Percentiles rank a stretch among this genome's conserved stretches.
Conservation (phyloP, 768 basidiomycete species). For the Mycena olivaceomarginata region DNA sequence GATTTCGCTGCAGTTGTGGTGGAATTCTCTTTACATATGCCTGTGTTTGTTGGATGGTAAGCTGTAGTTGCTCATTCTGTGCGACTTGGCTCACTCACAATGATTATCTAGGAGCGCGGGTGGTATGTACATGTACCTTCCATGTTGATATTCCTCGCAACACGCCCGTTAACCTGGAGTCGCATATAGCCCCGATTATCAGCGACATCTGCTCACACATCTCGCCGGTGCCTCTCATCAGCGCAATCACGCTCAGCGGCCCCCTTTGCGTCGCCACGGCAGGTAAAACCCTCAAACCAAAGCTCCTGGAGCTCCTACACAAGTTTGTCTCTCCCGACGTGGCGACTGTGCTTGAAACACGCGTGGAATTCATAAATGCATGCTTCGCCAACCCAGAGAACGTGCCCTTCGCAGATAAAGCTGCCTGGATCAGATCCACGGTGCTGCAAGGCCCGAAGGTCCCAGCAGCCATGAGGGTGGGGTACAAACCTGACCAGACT, state of each 20-base stretch:
- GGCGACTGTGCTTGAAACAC: slow-evolving; percentile 17
- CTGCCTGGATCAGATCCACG: slow-evolving; percentile 36
- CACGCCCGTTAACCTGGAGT: neutral
- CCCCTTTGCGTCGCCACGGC: slow-evolving; percentile 26
- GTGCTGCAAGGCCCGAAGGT: slow-evolving; percentile 16
- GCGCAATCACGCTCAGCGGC: slow-evolving; percentile 35
- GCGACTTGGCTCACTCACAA: neutral
- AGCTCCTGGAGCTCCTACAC: slow-evolving; percentile 5
- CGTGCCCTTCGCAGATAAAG: slow-evolving; percentile 29
- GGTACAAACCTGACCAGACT: slow-evolving; percentile 31
- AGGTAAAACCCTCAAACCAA: slow-evolving; percentile 29
- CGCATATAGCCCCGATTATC: slow-evolving; percentile 15
- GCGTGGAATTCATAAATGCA: slow-evolving; percentile 32
- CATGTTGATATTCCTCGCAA: neutral
- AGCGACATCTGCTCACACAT: slow-evolving; percentile 42
- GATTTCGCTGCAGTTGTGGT: slow-evolving; percentile 40
- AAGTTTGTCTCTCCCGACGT: slow-evolving; percentile 31
- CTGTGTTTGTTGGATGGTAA: slow-evolving; percentile 44
- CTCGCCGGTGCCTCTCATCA: slow-evolving; percentile 36
- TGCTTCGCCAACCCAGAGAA: slow-evolving; percentile 21
- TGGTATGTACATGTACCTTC: slow-evolving; percentile 17
- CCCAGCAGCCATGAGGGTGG: neutral
- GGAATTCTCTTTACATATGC: slow-evolving; percentile 35
- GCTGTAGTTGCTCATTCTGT: neutral
- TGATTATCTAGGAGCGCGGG: slow-evolving; percentile 37